A percentile compares a stretch with the other conserved stretches of the same genome.
Conservation (phyloP, 768 basidiomycete genomes). For the Agaricus subrufescens region DNA sequence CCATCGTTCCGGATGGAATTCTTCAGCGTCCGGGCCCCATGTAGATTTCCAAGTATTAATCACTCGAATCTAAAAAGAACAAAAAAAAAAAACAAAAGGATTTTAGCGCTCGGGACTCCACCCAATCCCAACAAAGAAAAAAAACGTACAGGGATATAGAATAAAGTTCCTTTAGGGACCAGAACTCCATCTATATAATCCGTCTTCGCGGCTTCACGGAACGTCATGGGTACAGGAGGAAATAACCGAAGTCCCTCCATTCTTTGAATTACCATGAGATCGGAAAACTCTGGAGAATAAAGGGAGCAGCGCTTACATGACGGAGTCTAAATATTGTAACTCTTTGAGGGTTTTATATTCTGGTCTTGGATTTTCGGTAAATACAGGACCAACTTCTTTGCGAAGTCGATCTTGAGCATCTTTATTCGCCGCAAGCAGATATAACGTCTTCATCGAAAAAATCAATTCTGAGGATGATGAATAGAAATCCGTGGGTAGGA, state of each 20-base stretch:
- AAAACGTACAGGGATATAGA: slow-evolving; percentile 35
- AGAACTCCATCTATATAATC: slow-evolving; percentile 41
- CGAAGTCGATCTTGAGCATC: slow-evolving; percentile 39
- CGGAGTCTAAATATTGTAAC: slow-evolving; percentile 37
- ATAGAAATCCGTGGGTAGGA: neutral
- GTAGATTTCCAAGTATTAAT: slow-evolving; percentile 45
- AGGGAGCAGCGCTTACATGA: slow-evolving; percentile 21
- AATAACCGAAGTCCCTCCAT: slow-evolving; percentile 41
- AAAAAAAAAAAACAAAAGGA: neutral
- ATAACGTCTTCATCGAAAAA: slow-evolving; percentile 26
- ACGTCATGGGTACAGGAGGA: slow-evolving; percentile 37
- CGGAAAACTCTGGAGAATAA: neutral
- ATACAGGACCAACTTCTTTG: slow-evolving; percentile 35
- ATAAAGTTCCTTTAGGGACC: slow-evolving; percentile 35
- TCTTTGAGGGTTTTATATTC: slow-evolving; percentile 37
- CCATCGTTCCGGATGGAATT: slow-evolving; percentile 45
- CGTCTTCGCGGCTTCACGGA: slow-evolving; percentile 31
- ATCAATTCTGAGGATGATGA: too few relatives aligned
- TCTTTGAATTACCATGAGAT: slow-evolving; percentile 14
- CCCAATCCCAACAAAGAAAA: too few relatives aligned
- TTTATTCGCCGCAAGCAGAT: slow-evolving; percentile 40
- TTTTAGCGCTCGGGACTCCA: too few relatives aligned
- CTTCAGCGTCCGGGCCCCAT: slow-evolving; percentile 50
- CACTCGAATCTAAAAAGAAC: slow-evolving; percentile 35
- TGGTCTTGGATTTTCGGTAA: slow-evolving; percentile 27